These are phyloP conservation scores for Yarrowia deformans DNA, from an alignment of 805 yeast genomes.

Conservation along the genomic window DNA sequence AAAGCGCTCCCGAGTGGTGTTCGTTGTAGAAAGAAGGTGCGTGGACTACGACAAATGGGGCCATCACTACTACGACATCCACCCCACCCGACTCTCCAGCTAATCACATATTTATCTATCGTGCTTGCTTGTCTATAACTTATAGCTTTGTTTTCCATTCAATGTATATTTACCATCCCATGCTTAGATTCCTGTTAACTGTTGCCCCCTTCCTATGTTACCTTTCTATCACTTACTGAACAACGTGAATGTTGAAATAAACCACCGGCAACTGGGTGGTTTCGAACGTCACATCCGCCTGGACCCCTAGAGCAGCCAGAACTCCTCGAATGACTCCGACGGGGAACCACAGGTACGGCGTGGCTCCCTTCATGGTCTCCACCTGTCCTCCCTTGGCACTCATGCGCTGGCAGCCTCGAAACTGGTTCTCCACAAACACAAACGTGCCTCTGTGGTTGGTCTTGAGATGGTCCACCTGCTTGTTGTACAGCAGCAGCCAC, in stretches of 20 bases:
- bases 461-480: slow-evolving; percentile 89
- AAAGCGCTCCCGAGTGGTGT: slow-evolving; percentile 58
- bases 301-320: slow-evolving; percentile 70
- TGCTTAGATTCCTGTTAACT: not conserved
- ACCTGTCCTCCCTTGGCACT: slow-evolving; percentile 49
- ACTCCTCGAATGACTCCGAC: slow-evolving; percentile 80
- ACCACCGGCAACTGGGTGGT: slow-evolving; percentile 67
- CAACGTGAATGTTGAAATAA: slow-evolving; percentile 70
- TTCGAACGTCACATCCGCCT: slow-evolving; percentile 70
- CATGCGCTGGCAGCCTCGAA: slow-evolving; percentile 62
- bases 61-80: no score
- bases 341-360: slow-evolving; percentile 70
- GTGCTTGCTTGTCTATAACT: slow-evolving; percentile 1
- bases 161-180: slow-evolving; percentile 12
- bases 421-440: slow-evolving; percentile 74
- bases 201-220: not conserved
- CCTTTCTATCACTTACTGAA: not conserved
- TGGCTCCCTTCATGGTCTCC: slow-evolving; percentile 49
- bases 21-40: not conserved
- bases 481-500: slow-evolving; percentile 80
- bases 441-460: slow-evolving; percentile 90
- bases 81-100: no score
- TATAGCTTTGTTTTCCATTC: slow-evolving; percentile 14
- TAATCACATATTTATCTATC: not conserved
- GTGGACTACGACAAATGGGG: no score